phyloP scores from a whole-genome alignment of 768 basidiomycete species.

The Porphyrellus cyaneotinctus region DNA sequence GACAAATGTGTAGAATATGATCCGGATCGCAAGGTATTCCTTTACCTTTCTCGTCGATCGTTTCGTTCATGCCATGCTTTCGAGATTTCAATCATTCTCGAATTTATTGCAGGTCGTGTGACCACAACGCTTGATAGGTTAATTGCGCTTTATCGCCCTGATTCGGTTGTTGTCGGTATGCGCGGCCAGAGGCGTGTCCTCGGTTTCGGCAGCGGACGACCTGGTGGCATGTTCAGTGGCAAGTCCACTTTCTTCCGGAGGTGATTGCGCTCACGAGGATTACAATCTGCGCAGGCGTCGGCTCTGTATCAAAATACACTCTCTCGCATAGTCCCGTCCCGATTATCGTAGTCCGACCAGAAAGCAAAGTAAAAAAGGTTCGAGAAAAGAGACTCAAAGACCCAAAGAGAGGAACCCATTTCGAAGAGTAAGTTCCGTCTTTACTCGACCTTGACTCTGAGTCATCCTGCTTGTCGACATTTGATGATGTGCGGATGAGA shows the following conservation, averaged over 20 bases:
- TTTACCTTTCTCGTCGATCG: background rate
- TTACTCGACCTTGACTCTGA: background rate
- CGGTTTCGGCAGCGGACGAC: conserved; percentile 38
- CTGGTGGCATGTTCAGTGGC: conserved; percentile 25
- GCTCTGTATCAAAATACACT: conserved; percentile 68
- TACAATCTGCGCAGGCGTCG: conserved; percentile 47
- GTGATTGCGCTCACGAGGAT: background rate
- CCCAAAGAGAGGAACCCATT: conserved; percentile 83
- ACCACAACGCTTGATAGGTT: conserved; percentile 88
- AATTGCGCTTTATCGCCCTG: conserved; percentile 87
- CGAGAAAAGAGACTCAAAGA: conserved; percentile 83
- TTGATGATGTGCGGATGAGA: background rate
- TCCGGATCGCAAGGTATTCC: conserved; percentile 62
- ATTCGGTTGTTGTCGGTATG: conserved; percentile 90
- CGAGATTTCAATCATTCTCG: conserved; percentile 85
- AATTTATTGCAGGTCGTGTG: conserved; percentile 89
- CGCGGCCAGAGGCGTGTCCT: conserved; percentile 58
- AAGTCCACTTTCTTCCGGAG: background rate
- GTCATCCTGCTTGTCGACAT: background rate
- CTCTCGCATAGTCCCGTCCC: conserved; percentile 92
- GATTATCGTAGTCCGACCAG: conserved; percentile 91
- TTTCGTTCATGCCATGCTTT: background rate
- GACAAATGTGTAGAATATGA: conserved; percentile 77
- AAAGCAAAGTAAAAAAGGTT: conserved; percentile 80
- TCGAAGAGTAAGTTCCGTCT: conserved; percentile 49